Percentiles rank a stretch among this genome's conserved stretches.
These are phyloP conservation scores for Ambrosiella xylebori DNA, from an alignment of 2,329 filamentous ascomycete species.

Conservation along the genomic window DNA sequence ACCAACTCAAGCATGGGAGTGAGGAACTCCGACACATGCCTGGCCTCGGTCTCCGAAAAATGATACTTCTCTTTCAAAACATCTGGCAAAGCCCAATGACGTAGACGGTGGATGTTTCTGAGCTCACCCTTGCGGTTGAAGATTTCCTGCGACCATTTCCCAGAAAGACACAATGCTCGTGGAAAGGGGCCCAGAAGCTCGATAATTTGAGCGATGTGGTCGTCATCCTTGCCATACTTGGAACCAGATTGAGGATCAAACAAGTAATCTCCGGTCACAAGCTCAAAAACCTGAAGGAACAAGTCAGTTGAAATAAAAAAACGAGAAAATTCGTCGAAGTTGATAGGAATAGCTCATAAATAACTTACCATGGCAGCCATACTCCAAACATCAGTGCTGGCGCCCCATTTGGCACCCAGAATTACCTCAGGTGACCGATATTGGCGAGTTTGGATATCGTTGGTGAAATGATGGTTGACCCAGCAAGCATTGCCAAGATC, in stretches of 20 bases:
- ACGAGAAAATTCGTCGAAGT: not conserved
- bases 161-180: conserved; percentile 75
- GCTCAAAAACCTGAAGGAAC: conserved; percentile 61
- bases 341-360: not conserved
- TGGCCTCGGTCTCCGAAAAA: conserved; percentile 67
- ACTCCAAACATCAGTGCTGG: conserved; percentile 98
- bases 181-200: conserved; percentile 88
- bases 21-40: conserved; percentile 64
- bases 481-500: conserved; percentile 97
- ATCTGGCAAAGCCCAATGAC: conserved; percentile 88
- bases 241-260: conserved; percentile 97
- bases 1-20: conserved; percentile 79
- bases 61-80: conserved; percentile 95
- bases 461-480: conserved; percentile 98
- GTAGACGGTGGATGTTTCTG: conserved; percentile 87
- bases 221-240: conserved; percentile 98
- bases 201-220: conserved; percentile 98
- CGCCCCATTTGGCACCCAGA: conserved; percentile 90
- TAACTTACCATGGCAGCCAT: conserved; percentile 90
- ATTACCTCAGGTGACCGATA: conserved; percentile 97
- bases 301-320: not conserved
- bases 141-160: conserved; percentile 97
- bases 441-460: conserved; percentile 95
- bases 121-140: conserved; percentile 97
- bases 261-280: conserved; percentile 95